Conservation (phyloP, 805 yeast genomes). For the Scheffersomyces amazonensis region DNA sequence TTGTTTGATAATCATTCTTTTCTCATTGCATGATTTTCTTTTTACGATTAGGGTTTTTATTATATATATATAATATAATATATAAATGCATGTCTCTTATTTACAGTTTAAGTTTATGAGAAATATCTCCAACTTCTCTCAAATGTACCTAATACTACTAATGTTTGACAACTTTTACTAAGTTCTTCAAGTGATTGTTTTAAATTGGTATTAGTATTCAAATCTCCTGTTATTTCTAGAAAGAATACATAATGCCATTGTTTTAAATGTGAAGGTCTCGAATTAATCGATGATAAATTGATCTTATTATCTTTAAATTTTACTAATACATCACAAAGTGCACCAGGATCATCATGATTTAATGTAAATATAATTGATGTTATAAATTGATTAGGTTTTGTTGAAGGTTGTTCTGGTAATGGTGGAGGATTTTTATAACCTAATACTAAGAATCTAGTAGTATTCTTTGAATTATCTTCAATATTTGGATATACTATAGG, state of each 20-base stretch:
- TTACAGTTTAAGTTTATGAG: slow-evolving; percentile 1
- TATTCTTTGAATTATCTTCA: slow-evolving; percentile 72
- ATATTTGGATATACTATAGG: slow-evolving; percentile 55
- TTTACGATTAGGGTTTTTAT: slow-evolving; percentile 1
- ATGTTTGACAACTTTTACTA: slow-evolving; percentile 40
- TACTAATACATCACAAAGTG: slow-evolving; percentile 62
- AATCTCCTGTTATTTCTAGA: slow-evolving; percentile 59
- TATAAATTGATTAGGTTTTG: slow-evolving; percentile 19
- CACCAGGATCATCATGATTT: slow-evolving; percentile 65
- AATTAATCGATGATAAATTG: slow-evolving; percentile 68
- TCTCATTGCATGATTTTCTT: not conserved
- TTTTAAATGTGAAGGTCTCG: slow-evolving; percentile 66
- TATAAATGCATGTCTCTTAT: slow-evolving; percentile 5
- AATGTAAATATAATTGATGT: slow-evolving; percentile 67
- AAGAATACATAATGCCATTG: slow-evolving; percentile 85
- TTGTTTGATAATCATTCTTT: not conserved
- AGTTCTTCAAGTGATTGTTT: slow-evolving; percentile 41
- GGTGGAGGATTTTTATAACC: slow-evolving; percentile 29
- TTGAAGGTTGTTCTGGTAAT: not conserved
- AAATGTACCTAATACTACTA: slow-evolving; percentile 61
- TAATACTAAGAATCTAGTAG: slow-evolving; percentile 80
- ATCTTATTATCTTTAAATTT: slow-evolving; percentile 54
- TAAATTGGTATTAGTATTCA: slow-evolving; percentile 21
- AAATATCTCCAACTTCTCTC: slow-evolving; percentile 42
- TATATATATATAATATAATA: not conserved